Base-by-base conservation (phyloP, 1,284 basidiomycete genomes). In the Irpex rosettiformis region DNA sequence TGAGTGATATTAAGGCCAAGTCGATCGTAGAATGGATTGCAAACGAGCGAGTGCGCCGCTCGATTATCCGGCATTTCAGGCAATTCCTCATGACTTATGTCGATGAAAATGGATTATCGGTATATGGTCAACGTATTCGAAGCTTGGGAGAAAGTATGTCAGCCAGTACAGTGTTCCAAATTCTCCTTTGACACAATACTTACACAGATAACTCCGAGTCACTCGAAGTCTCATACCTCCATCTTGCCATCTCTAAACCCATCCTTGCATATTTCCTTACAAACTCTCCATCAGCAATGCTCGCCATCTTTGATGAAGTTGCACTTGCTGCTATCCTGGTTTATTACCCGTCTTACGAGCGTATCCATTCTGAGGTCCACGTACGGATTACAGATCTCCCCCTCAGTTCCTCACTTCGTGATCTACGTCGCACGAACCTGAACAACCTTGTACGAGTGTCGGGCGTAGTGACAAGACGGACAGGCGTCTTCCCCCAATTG, bases 11-110 rank as follows among this genome's bases (percentile, higher is more conserved):
- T 79, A 98, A 98, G 72, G 93, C 96, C 29, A 93, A 96, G 68
- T 95, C 94, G 18, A 94, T 99, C 57, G 91, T 92, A 6, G 95
- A 97, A 72, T 99, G 97, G 97, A 94, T 99, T 65, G 88, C 94
- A 13, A 89, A 91, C 57, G 94, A 96, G 59, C 87, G 90, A 51
- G 96, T 99, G 60, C 86, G 91, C 62, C 81, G 91, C 56, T 91
- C 96, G 0, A 95, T 99, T 65, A 83, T 92, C 64, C 88, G 90
- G 64, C 93, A 98, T 72, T 98, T 99, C 80, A 85, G 92, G 56
- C 88, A 94, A 67, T 99, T 99, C 76, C 79, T 99, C 58, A 93
- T 96, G 83, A 97, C 94, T 5, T 96, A 94, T 69, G 89, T 94
- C 54, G 96, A 99, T 69, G 93, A 95, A 56, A 82, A 90, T 61